Base-by-base conservation (phyloP, 1,284 basidiomycete species). In the Ustilago sp. region DNA sequence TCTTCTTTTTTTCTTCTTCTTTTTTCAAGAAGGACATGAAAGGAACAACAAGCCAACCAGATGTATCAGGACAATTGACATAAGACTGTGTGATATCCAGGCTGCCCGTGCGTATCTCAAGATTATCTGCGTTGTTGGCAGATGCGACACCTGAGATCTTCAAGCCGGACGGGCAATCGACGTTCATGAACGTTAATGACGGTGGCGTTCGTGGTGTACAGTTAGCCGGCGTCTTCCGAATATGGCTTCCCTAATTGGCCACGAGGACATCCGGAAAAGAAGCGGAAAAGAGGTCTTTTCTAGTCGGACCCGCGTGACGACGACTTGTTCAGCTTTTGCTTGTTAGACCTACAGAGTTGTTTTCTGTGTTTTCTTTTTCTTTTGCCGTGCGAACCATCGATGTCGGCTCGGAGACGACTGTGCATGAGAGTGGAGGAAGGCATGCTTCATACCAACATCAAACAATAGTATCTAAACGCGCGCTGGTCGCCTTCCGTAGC, bases 221-320 rank as follows among this genome's bases (percentile, higher is more conserved):
- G 23, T 31, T 31, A 58, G 34, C 68, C 63, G 68, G 62, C 43
- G 55, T 63, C 48, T 58, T 61, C 63, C 68, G 68, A 65, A 36
- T 64, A 45, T 43, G 57, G 39, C 47, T 57, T 41, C 23, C 28
- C 55, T 48, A 35, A 60, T 60, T 57, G 58, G 58, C 62, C 58
- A 54, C 50, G 59, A 47, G 34, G 48, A 47, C 13, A n/a, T 41
- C 39, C 39, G 13, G 23, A 34, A 34, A 23, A n/a, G n/a, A 53
- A 43, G 38, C 36, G 45, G 23, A 48, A 57, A 19, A 15, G 13
- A 28, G 3, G 3, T 3, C 23, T 28, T 28, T 17, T 6, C 13
- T 15, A 54, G 51, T 61, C 59, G 51, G 59, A 50, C 53, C 59
- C 50, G 66, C 55, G 31, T 59, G 54, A 63, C 47, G 61, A 12